Conservation (phyloP, 306 rosid species). For the Canavalia gladiata region DNA sequence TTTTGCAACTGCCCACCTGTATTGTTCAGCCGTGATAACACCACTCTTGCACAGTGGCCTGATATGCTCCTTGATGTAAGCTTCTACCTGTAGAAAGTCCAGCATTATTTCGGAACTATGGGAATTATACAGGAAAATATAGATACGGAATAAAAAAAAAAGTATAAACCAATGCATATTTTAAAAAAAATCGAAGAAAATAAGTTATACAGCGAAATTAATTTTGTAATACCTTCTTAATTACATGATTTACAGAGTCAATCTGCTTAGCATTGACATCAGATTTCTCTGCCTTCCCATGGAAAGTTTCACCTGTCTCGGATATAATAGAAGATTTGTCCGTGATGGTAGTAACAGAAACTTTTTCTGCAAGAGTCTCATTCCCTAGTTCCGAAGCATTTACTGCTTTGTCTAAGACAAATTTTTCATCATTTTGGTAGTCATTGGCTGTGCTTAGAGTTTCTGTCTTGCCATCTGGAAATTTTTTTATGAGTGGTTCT, state of each 20-base stretch:
- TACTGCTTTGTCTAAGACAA: slow-evolving; percentile 48
- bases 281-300: slow-evolving; percentile 57
- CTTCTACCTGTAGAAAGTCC: slow-evolving; percentile 76
- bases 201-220: slow-evolving; percentile 25
- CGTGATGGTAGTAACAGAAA: slow-evolving; percentile 36
- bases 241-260: slow-evolving; percentile 56
- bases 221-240: slow-evolving; percentile 67
- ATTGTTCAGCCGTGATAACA: slow-evolving; percentile 86
- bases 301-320: slow-evolving; percentile 47
- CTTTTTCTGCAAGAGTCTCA: slow-evolving; percentile 49
- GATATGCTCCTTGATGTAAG: slow-evolving; percentile 92
- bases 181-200: neutral
- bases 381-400: slow-evolving; percentile 53
- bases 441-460: slow-evolving; percentile 44
- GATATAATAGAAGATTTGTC: slow-evolving; percentile 53
- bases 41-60: slow-evolving; percentile 97
- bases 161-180: neutral
- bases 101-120: slow-evolving; percentile 17
- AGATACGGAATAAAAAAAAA: neutral
- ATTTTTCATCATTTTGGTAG: slow-evolving; percentile 44
- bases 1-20: slow-evolving; percentile 90
- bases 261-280: slow-evolving; percentile 55
- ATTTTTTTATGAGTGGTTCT: slow-evolving; percentile 58
- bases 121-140: slow-evolving; percentile 10
- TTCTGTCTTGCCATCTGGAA: slow-evolving; percentile 61